These are phyloP conservation scores for Colletotrichum gloeosporioides DNA, from an alignment of 2,329 filamentous ascomycete species.

Conservation along the genomic window DNA sequence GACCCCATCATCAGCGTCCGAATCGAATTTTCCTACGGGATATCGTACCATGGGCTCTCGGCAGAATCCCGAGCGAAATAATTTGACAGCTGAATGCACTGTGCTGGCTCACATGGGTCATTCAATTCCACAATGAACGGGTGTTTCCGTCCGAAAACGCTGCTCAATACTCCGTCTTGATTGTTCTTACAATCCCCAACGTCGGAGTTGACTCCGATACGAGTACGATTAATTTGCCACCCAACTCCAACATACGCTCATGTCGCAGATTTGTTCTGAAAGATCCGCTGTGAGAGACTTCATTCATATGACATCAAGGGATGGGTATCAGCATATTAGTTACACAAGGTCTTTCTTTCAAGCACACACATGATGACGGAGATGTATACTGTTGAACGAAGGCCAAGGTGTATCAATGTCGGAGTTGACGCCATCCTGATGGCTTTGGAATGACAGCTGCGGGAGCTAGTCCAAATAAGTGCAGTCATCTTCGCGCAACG, in stretches of 20 bases:
- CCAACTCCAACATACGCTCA: neutral
- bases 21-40: neutral
- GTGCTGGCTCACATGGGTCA: neutral
- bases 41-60: neutral
- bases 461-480: no score
- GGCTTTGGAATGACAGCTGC: no score
- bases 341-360: no score
- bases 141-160: accelerated
- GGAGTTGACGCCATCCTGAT: no score
- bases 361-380: no score
- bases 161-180: accelerated
- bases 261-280: neutral
- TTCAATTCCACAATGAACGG: neutral
- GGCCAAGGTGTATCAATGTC: no score
- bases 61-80: neutral
- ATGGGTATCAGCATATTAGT: no score
- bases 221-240: neutral
- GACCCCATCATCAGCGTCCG: neutral
- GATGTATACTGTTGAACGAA: no score
- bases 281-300: neutral
- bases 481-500: no score
- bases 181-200: neutral
- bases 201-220: neutral
- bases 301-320: no score
- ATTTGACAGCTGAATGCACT: neutral